Conservation (phyloP, 305 asterid species). For the Solanum hybrid region DNA sequence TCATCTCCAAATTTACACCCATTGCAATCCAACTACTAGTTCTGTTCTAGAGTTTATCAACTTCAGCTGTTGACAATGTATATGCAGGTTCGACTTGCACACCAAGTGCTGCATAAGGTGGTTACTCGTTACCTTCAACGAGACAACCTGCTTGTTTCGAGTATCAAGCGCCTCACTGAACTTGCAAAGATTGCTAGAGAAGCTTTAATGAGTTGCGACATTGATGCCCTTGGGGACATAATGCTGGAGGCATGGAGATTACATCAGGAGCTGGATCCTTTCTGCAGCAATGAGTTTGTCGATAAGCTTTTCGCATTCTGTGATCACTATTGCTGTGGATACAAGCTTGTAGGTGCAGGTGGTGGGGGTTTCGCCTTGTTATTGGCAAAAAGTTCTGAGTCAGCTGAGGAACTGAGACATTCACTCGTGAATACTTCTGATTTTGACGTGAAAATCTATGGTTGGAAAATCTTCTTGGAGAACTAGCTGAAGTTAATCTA, state of each 20-base stretch:
- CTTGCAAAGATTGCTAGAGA: conserved; percentile 86
- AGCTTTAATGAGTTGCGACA: conserved; percentile 72
- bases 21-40: not conserved
- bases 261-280: conserved; percentile 98
- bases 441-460: conserved; percentile 53
- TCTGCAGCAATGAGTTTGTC: conserved; percentile 81
- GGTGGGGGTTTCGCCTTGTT: conserved; percentile 93
- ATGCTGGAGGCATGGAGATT: conserved; percentile 93
- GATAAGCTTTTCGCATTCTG: conserved; percentile 67
- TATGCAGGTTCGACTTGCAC: conserved; percentile 87
- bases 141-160: conserved; percentile 75
- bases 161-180: conserved; percentile 85
- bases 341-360: conserved; percentile 98
- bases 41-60: not conserved
- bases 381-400: conserved; percentile 56
- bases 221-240: conserved; percentile 62
- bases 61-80: not conserved
- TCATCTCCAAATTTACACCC: not conserved
- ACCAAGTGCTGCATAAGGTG: conserved; percentile 89
- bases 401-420: conserved; percentile 46
- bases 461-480: conserved; percentile 55
- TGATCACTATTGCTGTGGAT: conserved; percentile 64
- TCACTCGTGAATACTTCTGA: conserved; percentile 37
- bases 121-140: conserved; percentile 84
- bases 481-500: conserved; percentile 15